Conservation (phyloP, 305 asterid species). For the Solanum hybrid region DNA sequence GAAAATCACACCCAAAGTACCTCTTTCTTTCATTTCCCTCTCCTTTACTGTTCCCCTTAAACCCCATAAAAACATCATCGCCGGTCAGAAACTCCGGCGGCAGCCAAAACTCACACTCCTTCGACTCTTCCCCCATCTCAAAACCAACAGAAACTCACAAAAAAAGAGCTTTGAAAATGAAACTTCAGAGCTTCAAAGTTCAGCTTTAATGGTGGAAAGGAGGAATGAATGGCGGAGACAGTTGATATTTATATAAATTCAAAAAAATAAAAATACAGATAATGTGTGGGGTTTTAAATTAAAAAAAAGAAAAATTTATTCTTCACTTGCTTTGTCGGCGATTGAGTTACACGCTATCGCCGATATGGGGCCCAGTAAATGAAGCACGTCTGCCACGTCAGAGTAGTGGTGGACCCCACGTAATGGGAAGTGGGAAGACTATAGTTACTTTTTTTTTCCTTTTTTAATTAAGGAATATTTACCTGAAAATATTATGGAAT, state of each 20-base stretch:
- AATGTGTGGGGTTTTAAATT: not conserved
- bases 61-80: conserved; percentile 18
- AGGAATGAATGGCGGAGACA: not conserved
- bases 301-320: not conserved
- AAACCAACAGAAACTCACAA: not conserved
- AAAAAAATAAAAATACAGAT: not conserved
- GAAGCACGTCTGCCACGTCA: not conserved
- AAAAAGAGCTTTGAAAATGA: not conserved
- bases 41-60: not conserved
- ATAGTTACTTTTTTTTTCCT: not conserved
- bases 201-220: not conserved
- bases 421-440: not conserved
- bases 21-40: not conserved
- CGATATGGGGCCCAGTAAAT: not conserved
- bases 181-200: not conserved
- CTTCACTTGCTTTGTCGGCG: not conserved
- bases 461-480: not conserved
- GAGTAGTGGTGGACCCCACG: not conserved
- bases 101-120: conserved; percentile 31
- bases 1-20: not conserved
- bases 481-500: not conserved
- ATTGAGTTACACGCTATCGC: not conserved
- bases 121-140: conserved; percentile 16
- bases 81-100: conserved; percentile 35
- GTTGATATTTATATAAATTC: not conserved